Evolutionary conservation across 75 land plant species (phyloP).

Genomic region (Cryptomeria japonica): DNA sequence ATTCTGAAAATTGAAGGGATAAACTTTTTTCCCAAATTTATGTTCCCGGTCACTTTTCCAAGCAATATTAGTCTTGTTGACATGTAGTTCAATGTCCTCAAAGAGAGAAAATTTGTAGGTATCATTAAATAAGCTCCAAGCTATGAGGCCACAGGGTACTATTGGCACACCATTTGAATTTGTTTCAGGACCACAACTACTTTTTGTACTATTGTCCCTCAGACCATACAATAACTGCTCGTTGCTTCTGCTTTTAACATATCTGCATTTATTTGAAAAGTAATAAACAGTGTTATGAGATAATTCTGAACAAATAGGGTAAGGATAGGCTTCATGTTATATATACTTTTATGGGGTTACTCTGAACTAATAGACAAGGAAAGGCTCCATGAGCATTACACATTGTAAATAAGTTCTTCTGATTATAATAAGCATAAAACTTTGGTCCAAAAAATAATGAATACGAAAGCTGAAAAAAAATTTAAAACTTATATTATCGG

Average conservation of each 20-base stretch:
- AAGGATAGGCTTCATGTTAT: not conserved
- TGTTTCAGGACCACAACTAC: conserved; percentile 47
- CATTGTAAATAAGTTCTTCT: too few relatives aligned
- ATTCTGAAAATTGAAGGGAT: conserved; percentile 66
- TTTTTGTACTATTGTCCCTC: conserved; percentile 16
- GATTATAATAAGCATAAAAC: not conserved
- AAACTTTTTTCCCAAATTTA: conserved; percentile 75
- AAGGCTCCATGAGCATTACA: not conserved
- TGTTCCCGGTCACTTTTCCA: conserved; percentile 87
- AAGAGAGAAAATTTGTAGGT: conserved; percentile 50
- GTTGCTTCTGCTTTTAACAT: conserved; percentile 86
- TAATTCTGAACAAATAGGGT: not conserved
- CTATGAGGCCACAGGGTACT: conserved; percentile 97
- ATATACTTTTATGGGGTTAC: not conserved
- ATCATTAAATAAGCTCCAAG: conserved; percentile 98
- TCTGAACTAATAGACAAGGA: not conserved
- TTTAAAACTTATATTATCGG: not conserved
- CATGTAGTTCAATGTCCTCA: conserved; percentile 19
- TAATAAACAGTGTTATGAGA: not conserved
- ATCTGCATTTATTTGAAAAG: conserved; percentile 31
- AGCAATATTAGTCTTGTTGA: conserved; percentile 74
- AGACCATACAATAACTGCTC: conserved; percentile 38
- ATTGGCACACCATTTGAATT: conserved; percentile 30
- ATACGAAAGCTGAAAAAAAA: not conserved
- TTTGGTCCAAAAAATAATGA: not conserved